These are phyloP conservation scores for Colletotrichum liriopes DNA, from an alignment of 2,329 filamentous ascomycete genomes.

Conservation along the genomic window DNA sequence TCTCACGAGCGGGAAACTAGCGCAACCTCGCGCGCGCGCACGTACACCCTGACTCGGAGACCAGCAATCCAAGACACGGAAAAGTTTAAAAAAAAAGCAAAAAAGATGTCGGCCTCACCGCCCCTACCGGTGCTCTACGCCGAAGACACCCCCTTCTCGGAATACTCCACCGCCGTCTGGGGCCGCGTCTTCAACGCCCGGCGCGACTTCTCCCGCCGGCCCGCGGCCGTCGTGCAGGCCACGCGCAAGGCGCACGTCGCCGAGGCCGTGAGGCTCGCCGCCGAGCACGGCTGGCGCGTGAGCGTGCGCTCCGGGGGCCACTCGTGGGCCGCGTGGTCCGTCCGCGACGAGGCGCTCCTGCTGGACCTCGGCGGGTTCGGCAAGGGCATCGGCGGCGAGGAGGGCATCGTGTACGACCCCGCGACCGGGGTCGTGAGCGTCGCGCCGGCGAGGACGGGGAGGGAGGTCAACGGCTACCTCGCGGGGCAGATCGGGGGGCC, in stretches of 20 bases:
- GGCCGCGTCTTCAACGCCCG: constrained; percentile 61
- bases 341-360: constrained; percentile 62
- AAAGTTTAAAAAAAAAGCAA: neutral
- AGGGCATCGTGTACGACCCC: constrained; percentile 56
- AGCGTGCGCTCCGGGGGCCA: constrained; percentile 66
- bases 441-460: constrained; percentile 65
- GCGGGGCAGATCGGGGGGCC: constrained; percentile 43
- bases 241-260: constrained; percentile 54
- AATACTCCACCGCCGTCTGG: constrained; percentile 48
- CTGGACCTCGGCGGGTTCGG: constrained; percentile 51
- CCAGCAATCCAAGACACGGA: neutral
- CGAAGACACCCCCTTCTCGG: constrained; percentile 46
- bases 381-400: constrained; percentile 44
- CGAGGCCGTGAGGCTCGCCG: constrained; percentile 57
- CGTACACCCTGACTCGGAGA: neutral
- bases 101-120: neutral
- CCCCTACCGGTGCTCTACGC: constrained; percentile 45
- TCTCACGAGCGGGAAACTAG: too few relatives aligned
- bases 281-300: constrained; percentile 51
- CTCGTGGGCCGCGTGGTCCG: constrained; percentile 65
- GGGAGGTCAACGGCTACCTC: constrained; percentile 59
- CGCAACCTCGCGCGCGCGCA: neutral
- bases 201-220: constrained; percentile 54
- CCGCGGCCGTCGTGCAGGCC: constrained; percentile 59
- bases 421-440: constrained; percentile 56